Conservation (phyloP, 176 grass and related monocot genomes). For the Ensete glaucum region DNA sequence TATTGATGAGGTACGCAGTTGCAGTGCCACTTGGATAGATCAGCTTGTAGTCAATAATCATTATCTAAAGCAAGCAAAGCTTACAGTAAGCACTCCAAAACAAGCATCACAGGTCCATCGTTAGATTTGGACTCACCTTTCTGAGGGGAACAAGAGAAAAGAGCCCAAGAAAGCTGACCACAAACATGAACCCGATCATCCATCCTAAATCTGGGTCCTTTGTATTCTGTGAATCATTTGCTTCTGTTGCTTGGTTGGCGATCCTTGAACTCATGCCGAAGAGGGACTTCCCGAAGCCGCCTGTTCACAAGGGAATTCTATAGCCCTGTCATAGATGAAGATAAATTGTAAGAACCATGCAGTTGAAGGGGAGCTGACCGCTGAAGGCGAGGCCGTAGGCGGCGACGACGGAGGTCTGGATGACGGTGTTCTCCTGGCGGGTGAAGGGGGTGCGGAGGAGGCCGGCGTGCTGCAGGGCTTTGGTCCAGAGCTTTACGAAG, state of each 20-base stretch:
- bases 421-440: constrained; percentile 35
- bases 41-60: constrained; percentile 63
- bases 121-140: constrained; percentile 7
- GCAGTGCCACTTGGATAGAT: constrained; percentile 53
- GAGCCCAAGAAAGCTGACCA: constrained; percentile 11
- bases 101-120: neutral
- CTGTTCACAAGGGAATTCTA: neutral
- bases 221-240: constrained; percentile 7
- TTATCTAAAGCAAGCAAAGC: constrained; percentile 26
- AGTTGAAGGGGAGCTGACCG: neutral
- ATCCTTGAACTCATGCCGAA: constrained; percentile 8
- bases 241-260: constrained; percentile 1
- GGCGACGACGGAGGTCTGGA: constrained; percentile 32
- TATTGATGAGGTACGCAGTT: constrained; percentile 47
- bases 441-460: constrained; percentile 29
- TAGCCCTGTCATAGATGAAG: no score
- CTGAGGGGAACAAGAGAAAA: constrained; percentile 3
- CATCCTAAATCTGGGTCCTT: constrained; percentile 12
- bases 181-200: constrained; percentile 20
- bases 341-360: no score
- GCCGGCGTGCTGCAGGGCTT: constrained; percentile 23
- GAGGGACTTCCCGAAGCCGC: constrained; percentile 2
- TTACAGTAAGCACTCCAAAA: no score
- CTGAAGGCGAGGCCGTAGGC: constrained; percentile 25
- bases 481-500: constrained; percentile 44